A percentile compares a stretch with the other conserved stretches of the same genome.
phyloP scores from a whole-genome alignment of 2,329 filamentous ascomycete genomes.

The Pseudogymnoascus sp. region DNA sequence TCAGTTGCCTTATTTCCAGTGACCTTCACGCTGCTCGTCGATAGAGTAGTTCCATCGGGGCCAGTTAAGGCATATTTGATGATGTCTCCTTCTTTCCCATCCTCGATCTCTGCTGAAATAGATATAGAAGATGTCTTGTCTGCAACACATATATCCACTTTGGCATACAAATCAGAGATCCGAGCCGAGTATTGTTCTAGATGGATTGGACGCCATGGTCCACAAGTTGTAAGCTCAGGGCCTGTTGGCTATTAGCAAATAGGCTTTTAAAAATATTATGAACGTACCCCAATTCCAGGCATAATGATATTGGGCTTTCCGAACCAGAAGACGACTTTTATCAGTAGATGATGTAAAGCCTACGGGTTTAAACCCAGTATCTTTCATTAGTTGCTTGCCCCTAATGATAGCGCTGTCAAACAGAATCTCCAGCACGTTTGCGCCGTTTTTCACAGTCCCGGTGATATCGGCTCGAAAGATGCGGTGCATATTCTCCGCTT shows the following conservation, averaged over 20 bases:
- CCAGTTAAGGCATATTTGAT: background rate
- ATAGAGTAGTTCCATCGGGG: background rate
- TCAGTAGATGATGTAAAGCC: slow-evolving; percentile 34
- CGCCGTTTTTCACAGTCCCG: slow-evolving; percentile 24
- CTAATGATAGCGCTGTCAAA: slow-evolving; percentile 43
- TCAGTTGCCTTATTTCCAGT: background rate
- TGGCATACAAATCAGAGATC: slow-evolving; percentile 54
- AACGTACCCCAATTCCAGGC: slow-evolving; percentile 65
- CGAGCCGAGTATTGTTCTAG: slow-evolving; percentile 61
- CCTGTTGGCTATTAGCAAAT: background rate
- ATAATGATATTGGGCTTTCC: slow-evolving; percentile 56
- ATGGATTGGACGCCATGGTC: slow-evolving; percentile 62
- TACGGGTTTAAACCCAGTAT: background rate
- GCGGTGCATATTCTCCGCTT: slow-evolving; percentile 59
- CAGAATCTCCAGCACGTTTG: slow-evolving; percentile 46
- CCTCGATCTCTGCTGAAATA: background rate
- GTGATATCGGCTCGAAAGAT: slow-evolving; percentile 48
- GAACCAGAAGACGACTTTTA: slow-evolving; percentile 23
- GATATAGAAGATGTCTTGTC: background rate
- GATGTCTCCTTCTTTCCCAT: background rate
- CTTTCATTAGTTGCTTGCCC: background rate
- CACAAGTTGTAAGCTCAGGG: slow-evolving; percentile 50
- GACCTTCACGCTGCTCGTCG: background rate
- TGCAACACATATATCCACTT: slow-evolving; percentile 42
- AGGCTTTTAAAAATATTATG: background rate